Conservation (phyloP, 305 asterid genomes). For the Withania somnifera region DNA sequence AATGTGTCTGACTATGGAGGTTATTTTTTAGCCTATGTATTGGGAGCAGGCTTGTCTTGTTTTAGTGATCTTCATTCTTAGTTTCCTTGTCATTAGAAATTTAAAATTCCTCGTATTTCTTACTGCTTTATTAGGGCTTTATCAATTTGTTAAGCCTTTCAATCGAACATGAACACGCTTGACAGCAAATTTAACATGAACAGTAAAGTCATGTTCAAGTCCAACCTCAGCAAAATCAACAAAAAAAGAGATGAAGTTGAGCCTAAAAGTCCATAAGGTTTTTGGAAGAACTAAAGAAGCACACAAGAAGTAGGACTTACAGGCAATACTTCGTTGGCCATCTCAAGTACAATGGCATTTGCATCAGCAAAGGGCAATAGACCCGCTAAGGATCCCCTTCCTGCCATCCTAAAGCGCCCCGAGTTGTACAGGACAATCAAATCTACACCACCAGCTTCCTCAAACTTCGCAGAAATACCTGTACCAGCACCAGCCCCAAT, state of each 20-base stretch:
- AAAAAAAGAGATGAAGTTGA: background rate
- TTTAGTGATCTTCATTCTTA: background rate
- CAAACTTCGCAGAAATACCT: conserved; percentile 97
- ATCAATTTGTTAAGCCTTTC: background rate
- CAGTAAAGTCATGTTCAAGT: background rate
- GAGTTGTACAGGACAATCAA: conserved; percentile 86
- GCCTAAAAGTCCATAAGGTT: background rate
- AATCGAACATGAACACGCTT: background rate
- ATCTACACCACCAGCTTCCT: conserved; percentile 97
- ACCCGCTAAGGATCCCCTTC: conserved; percentile 97
- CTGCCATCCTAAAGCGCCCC: conserved; percentile 97
- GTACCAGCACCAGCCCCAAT: conserved; percentile 99
- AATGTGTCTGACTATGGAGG: background rate
- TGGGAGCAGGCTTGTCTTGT: background rate
- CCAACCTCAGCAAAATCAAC: background rate
- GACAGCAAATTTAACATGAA: background rate
- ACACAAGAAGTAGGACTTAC: conserved; percentile 34
- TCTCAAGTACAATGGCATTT: conserved; percentile 83
- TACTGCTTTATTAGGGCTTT: background rate
- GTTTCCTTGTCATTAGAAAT: background rate
- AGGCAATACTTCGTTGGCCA: conserved; percentile 96
- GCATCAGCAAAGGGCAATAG: conserved; percentile 97
- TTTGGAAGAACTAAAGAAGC: conserved; percentile 2
- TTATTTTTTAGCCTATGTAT: background rate
- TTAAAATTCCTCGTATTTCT: background rate